Base-by-base conservation (phyloP, 2,329 filamentous ascomycete genomes). In the Hymenoscyphus scutula region DNA sequence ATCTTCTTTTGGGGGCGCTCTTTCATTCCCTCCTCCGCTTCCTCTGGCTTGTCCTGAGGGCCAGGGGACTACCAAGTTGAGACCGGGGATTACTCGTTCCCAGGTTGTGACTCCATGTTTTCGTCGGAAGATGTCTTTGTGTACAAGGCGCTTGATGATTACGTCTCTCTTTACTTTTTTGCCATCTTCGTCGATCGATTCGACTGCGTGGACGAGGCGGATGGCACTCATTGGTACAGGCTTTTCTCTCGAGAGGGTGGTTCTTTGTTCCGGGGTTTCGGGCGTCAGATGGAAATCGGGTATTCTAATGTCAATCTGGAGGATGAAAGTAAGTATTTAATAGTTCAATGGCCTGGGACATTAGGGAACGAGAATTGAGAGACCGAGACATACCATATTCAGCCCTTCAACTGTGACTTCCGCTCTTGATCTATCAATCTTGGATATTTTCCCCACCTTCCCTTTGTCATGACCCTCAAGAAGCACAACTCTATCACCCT, bases 401-500 rank as follows among this genome's bases (percentile, higher is more conserved):
- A 87, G 69, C 27, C 82, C 84, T 65, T 85, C 80, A 53, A 93
- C 77, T n/a, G 77, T 80, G 54, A 91, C 79, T 65, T 82, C 82
- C 64, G 85, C 87, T 54, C 77, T 78, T 11, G 81, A 76, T 4
- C 72, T 65, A 67, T 85, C 77, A 54, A 96, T 79, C 1, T 79
- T 75, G 64, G 74, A 76, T 53, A 98, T 84, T n/a, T 79, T 78
- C 58, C 91, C 90, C 76, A 99, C 95, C 78, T 89, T 91, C 71
- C 92, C 92, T 78, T 88, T 89, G 72, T 95, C 90, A 38, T 82
- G 83, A 8, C 94, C 93, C 64, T 89, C 85, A 60, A 92, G 78
- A 63, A 98, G 78, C 59, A 94, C 90, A 34, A 97, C 92, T 64
- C 95, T 84, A 76, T 98, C 95, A 6, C 88, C 87, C 3, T 77